phyloP scores from a whole-genome alignment of 768 basidiomycete species.

The Podaxis sp. region DNA sequence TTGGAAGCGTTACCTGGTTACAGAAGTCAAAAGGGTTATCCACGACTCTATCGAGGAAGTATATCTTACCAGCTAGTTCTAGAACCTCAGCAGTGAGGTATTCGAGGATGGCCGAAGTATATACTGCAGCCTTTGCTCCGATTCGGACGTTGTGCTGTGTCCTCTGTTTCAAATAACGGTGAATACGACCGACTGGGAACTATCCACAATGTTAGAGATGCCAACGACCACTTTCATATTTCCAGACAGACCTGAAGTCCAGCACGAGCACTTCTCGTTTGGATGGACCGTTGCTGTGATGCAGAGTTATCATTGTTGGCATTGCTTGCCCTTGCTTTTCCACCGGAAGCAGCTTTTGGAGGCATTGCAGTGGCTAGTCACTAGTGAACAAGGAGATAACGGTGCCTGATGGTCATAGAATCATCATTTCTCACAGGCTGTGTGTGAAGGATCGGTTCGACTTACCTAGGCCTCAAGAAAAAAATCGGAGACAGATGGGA shows the following conservation, averaged over 20 bases:
- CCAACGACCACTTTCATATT: neutral
- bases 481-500: constrained; percentile 4
- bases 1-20: constrained; percentile 89
- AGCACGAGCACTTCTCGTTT: constrained; percentile 80
- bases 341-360: constrained; percentile 15
- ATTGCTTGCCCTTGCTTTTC: constrained; percentile 15
- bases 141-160: constrained; percentile 95
- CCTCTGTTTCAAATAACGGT: constrained; percentile 89
- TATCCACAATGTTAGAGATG: constrained; percentile 25
- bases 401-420: constrained; percentile 2
- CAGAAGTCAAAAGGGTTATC: neutral
- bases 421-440: neutral
- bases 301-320: constrained; percentile 22
- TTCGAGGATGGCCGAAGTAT: constrained; percentile 94
- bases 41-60: neutral
- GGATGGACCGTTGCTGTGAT: constrained; percentile 52
- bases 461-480: constrained; percentile 5
- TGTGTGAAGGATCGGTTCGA: neutral
- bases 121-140: constrained; percentile 97
- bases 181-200: constrained; percentile 98
- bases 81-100: constrained; percentile 96
- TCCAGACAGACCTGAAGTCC: constrained; percentile 70
- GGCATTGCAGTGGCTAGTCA: constrained; percentile 12
- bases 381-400: neutral
- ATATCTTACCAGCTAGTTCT: constrained; percentile 82